A percentile compares a stretch with the other conserved stretches of the same genome.
Conservation (phyloP, 1,284 basidiomycete species). For the Ceratobasidium sp. region DNA sequence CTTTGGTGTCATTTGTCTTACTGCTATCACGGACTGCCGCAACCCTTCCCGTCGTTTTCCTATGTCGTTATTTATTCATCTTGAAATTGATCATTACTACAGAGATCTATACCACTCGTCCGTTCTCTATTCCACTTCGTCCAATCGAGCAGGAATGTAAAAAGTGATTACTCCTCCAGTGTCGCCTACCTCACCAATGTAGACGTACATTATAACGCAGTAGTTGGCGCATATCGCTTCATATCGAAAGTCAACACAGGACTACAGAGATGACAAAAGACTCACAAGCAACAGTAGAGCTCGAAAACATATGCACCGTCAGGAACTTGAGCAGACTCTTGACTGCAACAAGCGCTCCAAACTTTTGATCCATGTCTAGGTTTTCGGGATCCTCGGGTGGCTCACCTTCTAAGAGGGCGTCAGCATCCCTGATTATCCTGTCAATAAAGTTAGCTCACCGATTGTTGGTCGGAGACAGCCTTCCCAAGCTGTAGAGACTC, state of each 20-base stretch:
- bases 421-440: not conserved
- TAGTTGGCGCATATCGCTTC: slow-evolving; percentile 84
- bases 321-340: slow-evolving; percentile 84
- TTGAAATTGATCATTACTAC: not conserved
- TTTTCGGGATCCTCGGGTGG: slow-evolving; percentile 46
- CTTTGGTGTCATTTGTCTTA: not conserved
- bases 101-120: not conserved
- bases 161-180: slow-evolving; percentile 88
- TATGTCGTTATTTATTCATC: not conserved
- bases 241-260: not conserved
- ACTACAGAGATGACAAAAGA: slow-evolving; percentile 39
- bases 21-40: not conserved
- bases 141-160: slow-evolving; percentile 71
- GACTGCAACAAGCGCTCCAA: slow-evolving; percentile 72
- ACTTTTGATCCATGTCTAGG: slow-evolving; percentile 62
- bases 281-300: slow-evolving; percentile 85
- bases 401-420: slow-evolving; percentile 47
- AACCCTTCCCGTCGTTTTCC: slow-evolving; percentile 12
- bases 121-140: slow-evolving; percentile 24
- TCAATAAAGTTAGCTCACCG: slow-evolving; percentile 55
- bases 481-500: slow-evolving; percentile 82
- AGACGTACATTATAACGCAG: slow-evolving; percentile 88
- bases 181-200: slow-evolving; percentile 83
- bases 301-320: slow-evolving; percentile 82
- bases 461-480: slow-evolving; percentile 72